Conservation (phyloP, 495 filamentous ascomycete genomes). For the Penicillium malachiteum region DNA sequence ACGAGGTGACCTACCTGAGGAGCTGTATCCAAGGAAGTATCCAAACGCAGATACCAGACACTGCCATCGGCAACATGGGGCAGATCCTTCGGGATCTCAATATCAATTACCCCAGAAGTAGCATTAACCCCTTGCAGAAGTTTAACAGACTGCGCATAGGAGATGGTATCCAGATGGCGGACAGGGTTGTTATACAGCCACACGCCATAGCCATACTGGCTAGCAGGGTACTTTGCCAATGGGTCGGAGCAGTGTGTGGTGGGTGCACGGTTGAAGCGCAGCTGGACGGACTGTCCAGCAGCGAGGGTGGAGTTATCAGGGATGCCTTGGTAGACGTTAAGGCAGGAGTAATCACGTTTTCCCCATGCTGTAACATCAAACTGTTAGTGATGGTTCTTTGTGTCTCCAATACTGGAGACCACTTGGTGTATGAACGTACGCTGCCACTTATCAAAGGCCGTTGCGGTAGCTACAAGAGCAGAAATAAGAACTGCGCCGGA, state of each 20-base stretch:
- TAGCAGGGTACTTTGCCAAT: slow-evolving; percentile 22
- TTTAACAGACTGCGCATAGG: slow-evolving; percentile 25
- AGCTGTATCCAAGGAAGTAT: slow-evolving; percentile 26
- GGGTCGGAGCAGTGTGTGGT: slow-evolving; percentile 26
- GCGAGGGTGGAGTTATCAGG: slow-evolving; percentile 35
- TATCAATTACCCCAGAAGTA: slow-evolving; percentile 20
- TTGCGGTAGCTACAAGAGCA: slow-evolving; percentile 30
- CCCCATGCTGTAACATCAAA: slow-evolving; percentile 30
- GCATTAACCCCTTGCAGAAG: slow-evolving; percentile 22
- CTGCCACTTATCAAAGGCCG: slow-evolving; percentile 36
- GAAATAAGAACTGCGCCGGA: slow-evolving; percentile 24
- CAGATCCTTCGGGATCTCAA: slow-evolving; percentile 30
- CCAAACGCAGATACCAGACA: slow-evolving; percentile 37
- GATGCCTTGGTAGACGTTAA: slow-evolving; percentile 39
- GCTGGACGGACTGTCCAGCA: slow-evolving; percentile 22
- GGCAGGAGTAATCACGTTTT: slow-evolving; percentile 40
- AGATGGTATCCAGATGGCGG: slow-evolving; percentile 19
- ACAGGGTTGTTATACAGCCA: slow-evolving; percentile 43
- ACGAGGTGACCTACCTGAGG: slow-evolving; percentile 29
- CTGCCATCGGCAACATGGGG: slow-evolving; percentile 30
- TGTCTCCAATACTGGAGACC: too few relatives aligned
- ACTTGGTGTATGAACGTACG: slow-evolving; percentile 20
- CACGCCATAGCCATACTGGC: slow-evolving; percentile 31
- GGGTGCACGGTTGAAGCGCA: slow-evolving; percentile 34
- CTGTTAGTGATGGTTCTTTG: not conserved